Conservation (phyloP, 2,329 filamentous ascomycete genomes). For the Scolecobasidium constrictum region DNA sequence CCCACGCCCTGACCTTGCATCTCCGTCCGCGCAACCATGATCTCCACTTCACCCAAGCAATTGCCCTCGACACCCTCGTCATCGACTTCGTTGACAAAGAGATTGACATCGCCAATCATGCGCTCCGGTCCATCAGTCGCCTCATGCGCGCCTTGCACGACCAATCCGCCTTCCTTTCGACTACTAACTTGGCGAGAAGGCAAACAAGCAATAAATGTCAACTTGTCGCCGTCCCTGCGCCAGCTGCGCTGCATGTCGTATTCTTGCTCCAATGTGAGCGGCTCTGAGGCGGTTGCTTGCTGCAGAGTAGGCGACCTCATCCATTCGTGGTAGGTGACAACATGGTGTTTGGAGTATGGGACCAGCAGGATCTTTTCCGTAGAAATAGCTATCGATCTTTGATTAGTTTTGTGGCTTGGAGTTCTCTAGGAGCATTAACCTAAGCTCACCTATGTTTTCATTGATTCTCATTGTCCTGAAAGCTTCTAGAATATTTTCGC, state of each 20-base stretch:
- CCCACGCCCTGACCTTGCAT: constrained; percentile 56
- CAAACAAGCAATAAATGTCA: constrained; percentile 80
- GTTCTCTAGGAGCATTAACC: too few species aligned
- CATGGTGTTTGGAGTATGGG: constrained; percentile 74
- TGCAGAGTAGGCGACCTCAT: constrained; percentile 75
- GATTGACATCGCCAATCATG: constrained; percentile 40
- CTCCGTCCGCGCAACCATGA: constrained; percentile 63
- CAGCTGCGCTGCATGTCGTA: constrained; percentile 85
- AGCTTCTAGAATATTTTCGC: too few species aligned
- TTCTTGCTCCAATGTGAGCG: constrained; percentile 68
- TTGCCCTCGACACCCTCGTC: constrained; percentile 21
- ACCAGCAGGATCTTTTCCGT: constrained; percentile 43
- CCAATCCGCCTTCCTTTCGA: constrained; percentile 5
- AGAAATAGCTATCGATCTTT: too few species aligned
- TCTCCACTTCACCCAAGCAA: constrained; percentile 59
- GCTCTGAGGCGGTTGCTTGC: constrained; percentile 78
- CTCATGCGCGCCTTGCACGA: constrained; percentile 30
- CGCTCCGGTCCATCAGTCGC: constrained; percentile 12
- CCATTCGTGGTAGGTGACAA: constrained; percentile 76
- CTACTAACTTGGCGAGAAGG: constrained; percentile 21
- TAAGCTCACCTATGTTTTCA: too few species aligned
- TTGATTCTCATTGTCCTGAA: too few species aligned
- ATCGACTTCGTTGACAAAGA: constrained; percentile 58
- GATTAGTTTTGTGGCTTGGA: too few species aligned
- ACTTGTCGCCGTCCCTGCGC: constrained; percentile 71